Evolutionary conservation across 1,284 basidiomycete genomes (phyloP), one percentile per base, ranked within the genome.

Genomic region (Veloporphyrellus conicus): DNA sequence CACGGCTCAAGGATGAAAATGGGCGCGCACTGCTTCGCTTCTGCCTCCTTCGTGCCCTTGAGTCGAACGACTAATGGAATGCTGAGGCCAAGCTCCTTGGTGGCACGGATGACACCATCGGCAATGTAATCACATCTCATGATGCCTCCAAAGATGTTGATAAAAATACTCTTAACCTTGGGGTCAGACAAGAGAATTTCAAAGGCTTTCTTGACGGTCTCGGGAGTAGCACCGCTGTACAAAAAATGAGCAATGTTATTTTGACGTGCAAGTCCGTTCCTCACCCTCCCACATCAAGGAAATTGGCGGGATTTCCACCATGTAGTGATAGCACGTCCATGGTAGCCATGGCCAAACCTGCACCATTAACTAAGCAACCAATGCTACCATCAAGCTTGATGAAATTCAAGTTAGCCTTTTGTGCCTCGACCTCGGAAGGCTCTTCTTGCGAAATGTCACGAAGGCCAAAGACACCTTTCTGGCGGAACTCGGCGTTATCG

Each of bases 311-410:
- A 63, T 93, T 87, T 52, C 93, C 93, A 48, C 95, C 94, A 66
- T 96, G 90, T 49, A 97, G 77, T 53, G 94, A 85, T 49, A 99
- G 79, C 29, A 99, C 95, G 66, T 99, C 96, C 94, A 99, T 99
- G 45, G 96, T 99, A 25, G 96, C 96, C 96, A 99, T 99, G 45
- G 96, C 96, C 52, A 99, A 77, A 68, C 96, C 96, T 50, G 96
- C 96, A 62, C 96, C 96, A 67, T 99, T 99, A 56, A 99, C 96
- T 50, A 99, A 77, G 71, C 96, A 99, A 35, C 96, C 96, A 55
- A 99, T 88, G 72, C 84, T 91, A 32, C 96, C 96, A 66, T 99
- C 96, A 42, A 99, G 86, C 76, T 99, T 98, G 81, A 99, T 99
- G 69, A 98, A 98, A 79, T 97, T 99, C 63, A 99, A 79, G 64